phyloP scores from a whole-genome alignment of 345 rosid species.

The Brassica rapa region DNA sequence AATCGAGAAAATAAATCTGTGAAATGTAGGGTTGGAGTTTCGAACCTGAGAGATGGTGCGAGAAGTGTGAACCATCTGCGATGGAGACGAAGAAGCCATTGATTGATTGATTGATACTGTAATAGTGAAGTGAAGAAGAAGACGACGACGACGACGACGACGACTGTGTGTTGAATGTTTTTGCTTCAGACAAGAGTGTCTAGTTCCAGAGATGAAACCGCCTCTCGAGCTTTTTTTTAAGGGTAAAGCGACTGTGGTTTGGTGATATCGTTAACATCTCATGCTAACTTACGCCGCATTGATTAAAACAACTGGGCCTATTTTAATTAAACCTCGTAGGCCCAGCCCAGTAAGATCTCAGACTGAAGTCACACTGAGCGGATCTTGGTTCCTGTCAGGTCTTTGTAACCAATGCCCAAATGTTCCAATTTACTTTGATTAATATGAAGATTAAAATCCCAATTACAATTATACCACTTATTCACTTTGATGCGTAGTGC shows the following conservation, averaged over 20 bases:
- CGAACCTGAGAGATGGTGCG: constrained; percentile 53
- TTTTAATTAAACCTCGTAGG: not conserved
- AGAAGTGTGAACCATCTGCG: constrained; percentile 51
- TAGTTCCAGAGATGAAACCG: constrained; percentile 21
- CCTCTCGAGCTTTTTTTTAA: constrained; percentile 32
- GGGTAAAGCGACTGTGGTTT: not conserved
- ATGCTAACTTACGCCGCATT: constrained; percentile 16
- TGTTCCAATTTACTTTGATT: not conserved
- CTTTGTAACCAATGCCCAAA: not conserved
- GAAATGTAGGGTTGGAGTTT: not conserved
- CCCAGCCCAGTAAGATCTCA: not conserved
- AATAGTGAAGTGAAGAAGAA: not conserved
- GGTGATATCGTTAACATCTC: constrained; percentile 17
- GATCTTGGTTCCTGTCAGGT: not conserved
- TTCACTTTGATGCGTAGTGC: too few species aligned
- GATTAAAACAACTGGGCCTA: constrained; percentile 5
- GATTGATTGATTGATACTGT: not conserved
- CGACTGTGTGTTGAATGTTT: not conserved
- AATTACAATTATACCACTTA: too few species aligned
- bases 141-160: not conserved
- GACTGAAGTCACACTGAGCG: not conserved
- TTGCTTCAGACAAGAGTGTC: constrained; percentile 21
- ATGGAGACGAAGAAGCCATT: constrained; percentile 63
- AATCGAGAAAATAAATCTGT: not conserved
- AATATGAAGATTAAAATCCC: not conserved